Conservation (phyloP, 139 green algal species). For the Diplosphaera chodatii region DNA sequence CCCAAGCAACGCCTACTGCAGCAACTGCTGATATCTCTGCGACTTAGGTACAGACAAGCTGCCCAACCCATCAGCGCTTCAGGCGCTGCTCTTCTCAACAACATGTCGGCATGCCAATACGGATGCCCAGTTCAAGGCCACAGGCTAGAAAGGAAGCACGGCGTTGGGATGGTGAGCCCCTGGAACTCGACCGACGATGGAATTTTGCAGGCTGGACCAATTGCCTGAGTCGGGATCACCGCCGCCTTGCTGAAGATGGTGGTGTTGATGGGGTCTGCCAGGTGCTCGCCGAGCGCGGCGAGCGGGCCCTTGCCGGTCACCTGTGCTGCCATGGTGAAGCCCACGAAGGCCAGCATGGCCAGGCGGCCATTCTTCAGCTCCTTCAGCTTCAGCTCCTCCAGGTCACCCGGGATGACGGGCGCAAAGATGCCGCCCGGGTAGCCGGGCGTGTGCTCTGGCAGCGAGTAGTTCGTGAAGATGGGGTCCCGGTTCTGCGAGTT, state of each 20-base stretch:
- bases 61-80: too few species aligned
- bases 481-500: conserved; percentile 72
- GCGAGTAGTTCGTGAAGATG: conserved; percentile 69
- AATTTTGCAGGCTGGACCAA: conserved; percentile 58
- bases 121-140: conserved; percentile 45
- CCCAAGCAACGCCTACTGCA: too few species aligned
- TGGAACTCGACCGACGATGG: conserved; percentile 39
- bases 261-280: conserved; percentile 62
- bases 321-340: conserved; percentile 49
- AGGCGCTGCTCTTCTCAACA: too few species aligned
- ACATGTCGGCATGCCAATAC: too few species aligned
- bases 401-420: conserved; percentile 59
- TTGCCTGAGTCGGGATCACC: conserved; percentile 40
- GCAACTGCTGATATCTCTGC: too few species aligned
- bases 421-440: conserved; percentile 46
- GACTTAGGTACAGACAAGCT: too few species aligned
- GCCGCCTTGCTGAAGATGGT: conserved; percentile 67
- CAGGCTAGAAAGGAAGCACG: conserved; percentile 57
- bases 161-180: conserved; percentile 54
- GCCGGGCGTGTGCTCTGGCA: conserved; percentile 48
- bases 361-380: conserved; percentile 95
- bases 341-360: conserved; percentile 64
- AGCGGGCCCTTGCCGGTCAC: conserved; percentile 68
- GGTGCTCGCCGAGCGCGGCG: conserved; percentile 55
- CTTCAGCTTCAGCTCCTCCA: conserved; percentile 87